Evolutionary conservation across 106 monocot species (phyloP), one percentile per base, ranked within the genome.

Genomic region (Acanthochlamys bracteata): DNA sequence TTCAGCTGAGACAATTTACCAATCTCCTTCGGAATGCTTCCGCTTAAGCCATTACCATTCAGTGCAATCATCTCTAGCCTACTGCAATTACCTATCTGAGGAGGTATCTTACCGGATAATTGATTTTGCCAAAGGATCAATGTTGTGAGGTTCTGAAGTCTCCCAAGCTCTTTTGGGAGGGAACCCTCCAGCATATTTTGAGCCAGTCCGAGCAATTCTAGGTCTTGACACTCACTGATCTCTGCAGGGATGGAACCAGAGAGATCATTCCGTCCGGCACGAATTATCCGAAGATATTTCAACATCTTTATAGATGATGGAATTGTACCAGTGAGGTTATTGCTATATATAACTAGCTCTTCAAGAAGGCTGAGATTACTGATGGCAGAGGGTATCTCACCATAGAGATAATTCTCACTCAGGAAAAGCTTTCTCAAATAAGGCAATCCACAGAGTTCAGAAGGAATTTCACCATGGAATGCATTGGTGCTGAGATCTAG

Each of bases 331-430:
- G 90, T 86, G 41, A 91, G 83, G 26, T 91, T 91, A 55, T 91
- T 91, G 42, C 78, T 91, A 59, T 91, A 91, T 61, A 91, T 80
- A 55, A 80, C 90, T 9, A 91, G 80, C 76, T 91, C 90, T 43
- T 78, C 68, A 4, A 91, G 83, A 17, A 55, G 20, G 2, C 65
- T 76, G 27, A 86, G 26, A 47, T 80, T 76, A 10, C 90, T 83
- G 13, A 91, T 73, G 17, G 40, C 51, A 0, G 63, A 16, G 0
- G 90, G 86, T 7, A 91, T 83, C 57, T 80, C 77, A 23, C 86
- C 90, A 15, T 61, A 72, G 45, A 91, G 72, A 49, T 56, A 76
- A 61, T 91, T 91, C 70, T 91, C 90, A 52, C 86, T 86, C 33
- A 91, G 73, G 74, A 86, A 91, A 17, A 91, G 75, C 60, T 65